These are phyloP conservation scores for Cephaloascus fragrans DNA, from an alignment of 805 yeast species.

Conservation along the genomic window DNA sequence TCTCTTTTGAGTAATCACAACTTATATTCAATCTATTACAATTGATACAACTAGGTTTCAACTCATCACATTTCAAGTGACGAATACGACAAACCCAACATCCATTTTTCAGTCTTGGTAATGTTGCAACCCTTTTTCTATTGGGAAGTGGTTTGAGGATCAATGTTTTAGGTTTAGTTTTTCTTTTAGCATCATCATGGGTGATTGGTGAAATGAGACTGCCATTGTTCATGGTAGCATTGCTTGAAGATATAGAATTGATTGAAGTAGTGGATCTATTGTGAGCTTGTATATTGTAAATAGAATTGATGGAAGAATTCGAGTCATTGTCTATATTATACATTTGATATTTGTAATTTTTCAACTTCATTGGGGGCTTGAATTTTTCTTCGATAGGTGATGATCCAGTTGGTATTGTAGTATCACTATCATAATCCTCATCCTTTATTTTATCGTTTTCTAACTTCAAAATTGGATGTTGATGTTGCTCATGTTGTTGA, in stretches of 20 bases:
- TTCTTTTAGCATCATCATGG: too few relatives aligned
- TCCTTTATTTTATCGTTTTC: neutral
- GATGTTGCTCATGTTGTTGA: slow-evolving; percentile 4
- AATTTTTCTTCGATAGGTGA: neutral
- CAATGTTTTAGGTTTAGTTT: too few relatives aligned
- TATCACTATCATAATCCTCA: neutral
- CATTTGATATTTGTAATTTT: neutral
- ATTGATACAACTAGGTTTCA: slow-evolving; percentile 23
- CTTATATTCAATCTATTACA: slow-evolving; percentile 28
- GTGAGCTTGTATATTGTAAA: too few relatives aligned
- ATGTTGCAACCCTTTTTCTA: slow-evolving; percentile 1
- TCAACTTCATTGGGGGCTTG: neutral
- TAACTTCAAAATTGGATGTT: too few relatives aligned
- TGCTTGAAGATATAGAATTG: too few relatives aligned
- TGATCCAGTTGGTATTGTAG: neutral
- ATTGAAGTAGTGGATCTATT: too few relatives aligned
- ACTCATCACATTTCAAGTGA: slow-evolving; percentile 34
- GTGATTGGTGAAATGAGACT: too few relatives aligned
- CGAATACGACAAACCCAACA: slow-evolving; percentile 38
- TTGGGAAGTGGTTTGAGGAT: neutral
- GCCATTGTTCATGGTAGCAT: too few relatives aligned
- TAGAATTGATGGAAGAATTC: neutral
- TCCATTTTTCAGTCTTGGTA: slow-evolving; percentile 31
- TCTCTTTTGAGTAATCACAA: slow-evolving; percentile 28
- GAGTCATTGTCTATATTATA: neutral